Percentiles rank a stretch among this genome's conserved stretches.
These are phyloP conservation scores for Monarda citriodora DNA, from an alignment of 305 asterid species.

Conservation along the genomic window DNA sequence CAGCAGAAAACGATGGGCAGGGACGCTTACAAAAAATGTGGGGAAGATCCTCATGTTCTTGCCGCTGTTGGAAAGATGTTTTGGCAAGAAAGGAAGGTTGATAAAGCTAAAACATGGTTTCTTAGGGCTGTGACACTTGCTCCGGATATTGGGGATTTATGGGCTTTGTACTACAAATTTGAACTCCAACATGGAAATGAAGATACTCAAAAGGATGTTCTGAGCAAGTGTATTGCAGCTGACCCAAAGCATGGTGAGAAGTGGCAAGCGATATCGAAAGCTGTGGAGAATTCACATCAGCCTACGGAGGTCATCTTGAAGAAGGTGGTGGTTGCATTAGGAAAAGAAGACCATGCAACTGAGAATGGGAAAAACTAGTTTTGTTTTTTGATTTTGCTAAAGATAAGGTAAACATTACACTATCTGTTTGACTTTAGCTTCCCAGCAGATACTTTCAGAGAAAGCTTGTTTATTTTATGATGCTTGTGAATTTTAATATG, in stretches of 20 bases:
- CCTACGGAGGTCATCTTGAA: slow-evolving; percentile 73
- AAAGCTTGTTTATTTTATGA: not conserved
- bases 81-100: slow-evolving; percentile 91
- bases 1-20: slow-evolving; percentile 62
- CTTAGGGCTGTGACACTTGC: slow-evolving; percentile 72
- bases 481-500: slow-evolving; percentile 4
- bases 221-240: slow-evolving; percentile 70
- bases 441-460: not conserved
- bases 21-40: slow-evolving; percentile 71
- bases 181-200: slow-evolving; percentile 80
- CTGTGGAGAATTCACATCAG: slow-evolving; percentile 95
- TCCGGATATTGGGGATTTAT: slow-evolving; percentile 92
- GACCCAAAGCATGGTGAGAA: slow-evolving; percentile 96
- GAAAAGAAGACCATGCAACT: slow-evolving; percentile 67
- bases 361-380: slow-evolving; percentile 47
- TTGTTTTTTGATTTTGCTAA: slow-evolving; percentile 3
- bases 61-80: slow-evolving; percentile 81
- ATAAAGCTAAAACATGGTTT: slow-evolving; percentile 75
- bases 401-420: not conserved
- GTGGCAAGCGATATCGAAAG: slow-evolving; percentile 88
- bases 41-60: slow-evolving; percentile 77
- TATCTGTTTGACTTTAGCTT: not conserved
- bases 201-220: slow-evolving; percentile 71
- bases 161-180: slow-evolving; percentile 83
- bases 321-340: slow-evolving; percentile 83